Evolutionary conservation across 768 basidiomycete genomes (phyloP).

Genomic region (Boletus huronensis): DNA sequence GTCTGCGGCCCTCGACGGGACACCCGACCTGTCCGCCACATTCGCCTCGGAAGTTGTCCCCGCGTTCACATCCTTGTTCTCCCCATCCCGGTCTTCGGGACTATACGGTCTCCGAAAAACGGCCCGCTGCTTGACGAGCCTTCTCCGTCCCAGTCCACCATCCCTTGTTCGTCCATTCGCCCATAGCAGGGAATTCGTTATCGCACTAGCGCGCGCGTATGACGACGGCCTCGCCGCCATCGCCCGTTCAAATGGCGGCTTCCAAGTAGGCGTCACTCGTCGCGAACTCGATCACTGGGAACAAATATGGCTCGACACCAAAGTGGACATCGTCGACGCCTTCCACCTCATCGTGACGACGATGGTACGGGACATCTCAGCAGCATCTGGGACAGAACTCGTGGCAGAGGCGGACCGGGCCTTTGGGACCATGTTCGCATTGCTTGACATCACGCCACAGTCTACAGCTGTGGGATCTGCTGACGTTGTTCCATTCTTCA

Average conservation of each 20-base stretch:
- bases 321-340: slow-evolving; percentile 65
- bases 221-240: slow-evolving; percentile 53
- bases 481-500: slow-evolving; percentile 53
- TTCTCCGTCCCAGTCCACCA: slow-evolving; percentile 51
- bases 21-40: slow-evolving; percentile 30
- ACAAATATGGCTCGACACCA: slow-evolving; percentile 65
- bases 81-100: slow-evolving; percentile 43
- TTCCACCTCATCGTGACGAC: slow-evolving; percentile 58
- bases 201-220: slow-evolving; percentile 58
- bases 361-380: slow-evolving; percentile 47
- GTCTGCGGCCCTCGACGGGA: slow-evolving; percentile 35
- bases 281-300: slow-evolving; percentile 62
- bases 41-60: slow-evolving; percentile 50
- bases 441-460: slow-evolving; percentile 45
- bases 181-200: slow-evolving; percentile 47
- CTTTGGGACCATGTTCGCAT: slow-evolving; percentile 56
- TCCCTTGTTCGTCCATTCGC: slow-evolving; percentile 51
- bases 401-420: slow-evolving; percentile 48
- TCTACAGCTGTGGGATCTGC: slow-evolving; percentile 11
- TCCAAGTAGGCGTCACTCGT: slow-evolving; percentile 27
- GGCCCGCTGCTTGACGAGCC: slow-evolving; percentile 50
- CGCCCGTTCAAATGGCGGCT: slow-evolving; percentile 60
- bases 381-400: slow-evolving; percentile 41
- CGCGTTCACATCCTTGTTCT: slow-evolving; percentile 49
- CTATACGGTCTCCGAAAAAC: slow-evolving; percentile 65